Base-by-base conservation (phyloP, 208 protist genomes). In the Acanthamoeba lenticulata region DNA sequence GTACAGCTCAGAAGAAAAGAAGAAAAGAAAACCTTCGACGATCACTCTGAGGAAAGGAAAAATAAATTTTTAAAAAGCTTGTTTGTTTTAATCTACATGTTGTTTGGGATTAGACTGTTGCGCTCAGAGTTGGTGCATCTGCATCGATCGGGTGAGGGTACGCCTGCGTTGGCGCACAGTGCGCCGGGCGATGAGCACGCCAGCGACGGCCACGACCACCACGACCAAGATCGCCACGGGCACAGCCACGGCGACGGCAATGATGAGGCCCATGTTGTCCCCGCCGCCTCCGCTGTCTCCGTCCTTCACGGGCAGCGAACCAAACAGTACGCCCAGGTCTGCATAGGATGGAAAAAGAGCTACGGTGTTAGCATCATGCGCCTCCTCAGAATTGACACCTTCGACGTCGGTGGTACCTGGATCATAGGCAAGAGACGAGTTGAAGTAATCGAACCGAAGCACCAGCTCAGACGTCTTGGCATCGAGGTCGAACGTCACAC, bases 101-200 rank as follows among this genome's bases (percentile, higher is more conserved):
- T n/a, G n/a, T n/a, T n/a, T n/a, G n/a, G n/a, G n/a, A n/a, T n/a
- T n/a, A n/a, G n/a, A n/a, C n/a, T n/a, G n/a, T n/a, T n/a, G n/a
- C n/a, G 21, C 52, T 85, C 11, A 47, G 44, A 55, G 74, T 29
- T 85, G 74, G 44, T 85, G 44, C 42, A 85, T 55, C n/a, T 85
- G 40, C 74, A 85, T 85, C 42, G 74, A 45, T 42, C 36, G 49
- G 74, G 74, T 85, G 38, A 85, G 74, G 42, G n/a, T 6, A 34
- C 67, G 67, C 67, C 67, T 42, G 67, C 32, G 67, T 29, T 45
- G 67, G 34, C 44, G 38, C 24, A n/a, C 17, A 4, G 24, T 79
- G 1, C 36, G 67, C 34, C 44, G 67, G 0, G 67, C 38, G 19
- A 79, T 5, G 67, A 79, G 34, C 34, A 29, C 34, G 67, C 38